Conservation (phyloP, 1,284 basidiomycete species). For the Papiliotrema nemorosa region DNA sequence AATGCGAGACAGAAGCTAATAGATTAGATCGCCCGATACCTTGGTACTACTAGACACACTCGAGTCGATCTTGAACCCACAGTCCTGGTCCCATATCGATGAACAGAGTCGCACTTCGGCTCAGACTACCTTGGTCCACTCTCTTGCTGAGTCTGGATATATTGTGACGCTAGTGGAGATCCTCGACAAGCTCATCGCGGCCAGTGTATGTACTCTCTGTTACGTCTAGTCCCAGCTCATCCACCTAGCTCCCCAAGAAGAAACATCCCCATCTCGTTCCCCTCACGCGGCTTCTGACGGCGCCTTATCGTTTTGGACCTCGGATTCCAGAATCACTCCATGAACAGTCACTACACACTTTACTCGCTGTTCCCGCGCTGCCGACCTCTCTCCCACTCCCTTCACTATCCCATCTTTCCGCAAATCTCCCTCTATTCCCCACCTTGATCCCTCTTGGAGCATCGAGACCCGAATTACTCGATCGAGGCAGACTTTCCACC, state of each 20-base stretch:
- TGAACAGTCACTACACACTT: conserved; percentile 30
- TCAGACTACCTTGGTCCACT: conserved; percentile 11
- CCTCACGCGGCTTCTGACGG: conserved; percentile 36
- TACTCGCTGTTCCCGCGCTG: conserved; percentile 44
- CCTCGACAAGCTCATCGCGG: conserved; percentile 28
- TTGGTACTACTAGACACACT: no score
- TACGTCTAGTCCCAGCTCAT: neutral
- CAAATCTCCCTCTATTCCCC: conserved; percentile 37
- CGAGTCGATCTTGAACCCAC: conserved; percentile 11
- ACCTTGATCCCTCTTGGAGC: conserved; percentile 36
- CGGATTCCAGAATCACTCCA: conserved; percentile 17
- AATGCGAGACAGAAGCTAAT: neutral
- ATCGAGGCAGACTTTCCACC: conserved; percentile 18
- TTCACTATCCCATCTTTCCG: conserved; percentile 40
- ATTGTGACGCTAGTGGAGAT: conserved; percentile 26
- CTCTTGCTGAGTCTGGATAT: conserved; percentile 22
- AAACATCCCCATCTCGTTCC: conserved; percentile 37
- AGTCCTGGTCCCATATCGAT: conserved; percentile 10
- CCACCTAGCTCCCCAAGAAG: conserved; percentile 30
- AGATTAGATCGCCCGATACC: conserved; percentile 2
- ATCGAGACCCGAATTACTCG: conserved; percentile 18
- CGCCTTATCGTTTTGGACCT: conserved; percentile 24
- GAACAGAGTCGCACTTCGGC: no score
- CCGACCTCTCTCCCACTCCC: conserved; percentile 42
- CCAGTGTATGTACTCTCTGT: conserved; percentile 21